Conservation (phyloP, 2,329 filamentous ascomycete genomes). For the Fusarium duplospermum region DNA sequence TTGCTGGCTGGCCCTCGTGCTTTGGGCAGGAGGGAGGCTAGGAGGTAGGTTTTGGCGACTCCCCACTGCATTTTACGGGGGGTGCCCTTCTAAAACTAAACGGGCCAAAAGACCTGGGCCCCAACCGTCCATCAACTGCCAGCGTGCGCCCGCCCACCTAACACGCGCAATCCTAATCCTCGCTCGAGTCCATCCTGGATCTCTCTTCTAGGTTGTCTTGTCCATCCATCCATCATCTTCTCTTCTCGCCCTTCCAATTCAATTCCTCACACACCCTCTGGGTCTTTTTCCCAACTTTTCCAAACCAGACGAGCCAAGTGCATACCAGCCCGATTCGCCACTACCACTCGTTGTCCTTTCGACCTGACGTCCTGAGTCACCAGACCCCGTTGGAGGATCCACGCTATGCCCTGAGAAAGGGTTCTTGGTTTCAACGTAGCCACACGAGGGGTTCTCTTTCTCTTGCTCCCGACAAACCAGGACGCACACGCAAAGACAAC, state of each 20-base stretch:
- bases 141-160: conserved; percentile 27
- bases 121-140: conserved; percentile 26
- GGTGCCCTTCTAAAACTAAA: conserved; percentile 19
- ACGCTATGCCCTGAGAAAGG: conserved; percentile 42
- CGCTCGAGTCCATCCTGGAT: conserved; percentile 11
- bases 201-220: conserved; percentile 32
- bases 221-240: conserved; percentile 23
- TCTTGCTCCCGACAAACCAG: conserved; percentile 17
- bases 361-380: conserved; percentile 44
- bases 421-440: conserved; percentile 39
- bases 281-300: conserved; percentile 40
- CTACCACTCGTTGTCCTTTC: conserved; percentile 42
- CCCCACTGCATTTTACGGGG: conserved; percentile 27
- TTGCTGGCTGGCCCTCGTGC: background rate
- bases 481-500: conserved; percentile 23
- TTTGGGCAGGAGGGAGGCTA: background rate
- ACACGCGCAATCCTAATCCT: conserved; percentile 38
- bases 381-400: conserved; percentile 39
- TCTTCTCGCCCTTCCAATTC: conserved; percentile 33
- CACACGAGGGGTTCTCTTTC: conserved; percentile 39
- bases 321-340: conserved; percentile 45
- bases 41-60: conserved; percentile 16
- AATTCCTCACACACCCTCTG: conserved; percentile 41
- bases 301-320: conserved; percentile 39
- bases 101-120: background rate